These are phyloP conservation scores for Hypsizygus marmoreus DNA, from an alignment of 768 basidiomycete genomes.

Conservation along the genomic window DNA sequence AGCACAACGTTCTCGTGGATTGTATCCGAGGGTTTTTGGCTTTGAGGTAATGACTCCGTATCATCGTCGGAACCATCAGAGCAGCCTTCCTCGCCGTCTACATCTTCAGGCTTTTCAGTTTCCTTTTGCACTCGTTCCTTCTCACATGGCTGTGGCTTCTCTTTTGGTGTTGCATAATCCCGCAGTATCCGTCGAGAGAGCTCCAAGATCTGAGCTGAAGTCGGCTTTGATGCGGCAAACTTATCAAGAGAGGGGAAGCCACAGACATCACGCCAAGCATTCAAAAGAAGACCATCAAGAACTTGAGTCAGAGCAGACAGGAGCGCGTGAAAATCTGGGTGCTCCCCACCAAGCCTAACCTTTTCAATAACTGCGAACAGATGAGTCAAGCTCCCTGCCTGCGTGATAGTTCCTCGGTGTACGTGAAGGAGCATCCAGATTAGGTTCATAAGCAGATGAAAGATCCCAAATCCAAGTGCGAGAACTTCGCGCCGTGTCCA, in stretches of 20 bases:
- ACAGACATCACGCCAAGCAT: constrained; percentile 28
- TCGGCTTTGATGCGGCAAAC: constrained; percentile 29
- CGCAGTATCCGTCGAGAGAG: constrained; percentile 21
- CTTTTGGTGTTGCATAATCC: constrained; percentile 4
- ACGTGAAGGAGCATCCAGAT: constrained; percentile 29
- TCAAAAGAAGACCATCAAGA: constrained; percentile 30
- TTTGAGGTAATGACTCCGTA: background rate
- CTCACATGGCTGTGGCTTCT: background rate
- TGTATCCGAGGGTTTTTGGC: constrained; percentile 12
- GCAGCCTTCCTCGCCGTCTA: background rate
- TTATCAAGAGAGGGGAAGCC: constrained; percentile 10
- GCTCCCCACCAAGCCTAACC: constrained; percentile 25
- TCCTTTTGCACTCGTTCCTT: no score
- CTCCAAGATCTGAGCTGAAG: constrained; percentile 13
- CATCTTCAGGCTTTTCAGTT: no score
- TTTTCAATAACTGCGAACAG: constrained; percentile 34
- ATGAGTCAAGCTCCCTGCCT: constrained; percentile 27
- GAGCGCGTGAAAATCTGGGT: constrained; percentile 37
- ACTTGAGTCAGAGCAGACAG: constrained; percentile 29
- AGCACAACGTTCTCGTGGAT: constrained; percentile 24
- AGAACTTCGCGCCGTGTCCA: constrained; percentile 24
- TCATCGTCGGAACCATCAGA: no score
- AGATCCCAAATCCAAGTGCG: constrained; percentile 29
- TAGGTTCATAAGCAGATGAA: constrained; percentile 36
- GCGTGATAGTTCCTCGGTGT: constrained; percentile 27